phyloP scores from a whole-genome alignment of 306 rosid genomes.

The Albizia julibrissin region DNA sequence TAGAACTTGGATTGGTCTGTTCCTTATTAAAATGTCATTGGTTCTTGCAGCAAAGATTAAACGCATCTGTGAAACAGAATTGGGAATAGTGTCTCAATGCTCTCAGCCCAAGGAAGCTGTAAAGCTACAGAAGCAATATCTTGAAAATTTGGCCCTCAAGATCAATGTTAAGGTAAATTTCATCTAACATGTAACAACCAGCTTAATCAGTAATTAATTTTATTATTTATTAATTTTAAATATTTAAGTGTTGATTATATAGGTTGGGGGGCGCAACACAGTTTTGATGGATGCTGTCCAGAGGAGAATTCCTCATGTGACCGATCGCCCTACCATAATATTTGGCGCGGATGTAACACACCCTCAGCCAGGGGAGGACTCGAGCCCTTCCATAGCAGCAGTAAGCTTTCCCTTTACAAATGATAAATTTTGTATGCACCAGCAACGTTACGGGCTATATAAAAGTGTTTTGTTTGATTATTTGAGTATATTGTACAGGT shows the following conservation, averaged over 20 bases:
- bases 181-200: not conserved
- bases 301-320: slow-evolving; percentile 47
- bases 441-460: not conserved
- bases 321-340: slow-evolving; percentile 68
- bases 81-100: slow-evolving; percentile 88
- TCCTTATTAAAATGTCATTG: not conserved
- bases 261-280: slow-evolving; percentile 79
- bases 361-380: slow-evolving; percentile 75
- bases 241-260: not conserved
- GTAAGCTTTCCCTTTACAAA: slow-evolving; percentile 37
- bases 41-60: slow-evolving; percentile 59
- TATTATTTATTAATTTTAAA: not conserved
- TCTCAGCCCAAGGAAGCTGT: slow-evolving; percentile 49
- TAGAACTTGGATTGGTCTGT: not conserved
- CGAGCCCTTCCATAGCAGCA: slow-evolving; percentile 82
- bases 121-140: slow-evolving; percentile 48
- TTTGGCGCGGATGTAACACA: slow-evolving; percentile 89
- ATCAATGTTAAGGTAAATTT: slow-evolving; percentile 77
- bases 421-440: not conserved
- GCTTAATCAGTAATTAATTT: not conserved
- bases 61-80: slow-evolving; percentile 75
- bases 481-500: slow-evolving; percentile 46
- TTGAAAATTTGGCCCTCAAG: slow-evolving; percentile 79
- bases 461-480: not conserved
- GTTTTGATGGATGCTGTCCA: slow-evolving; percentile 62